Conservation (phyloP, 164 flowering plant species). For the Kalanchoe fedtschenkoi region DNA sequence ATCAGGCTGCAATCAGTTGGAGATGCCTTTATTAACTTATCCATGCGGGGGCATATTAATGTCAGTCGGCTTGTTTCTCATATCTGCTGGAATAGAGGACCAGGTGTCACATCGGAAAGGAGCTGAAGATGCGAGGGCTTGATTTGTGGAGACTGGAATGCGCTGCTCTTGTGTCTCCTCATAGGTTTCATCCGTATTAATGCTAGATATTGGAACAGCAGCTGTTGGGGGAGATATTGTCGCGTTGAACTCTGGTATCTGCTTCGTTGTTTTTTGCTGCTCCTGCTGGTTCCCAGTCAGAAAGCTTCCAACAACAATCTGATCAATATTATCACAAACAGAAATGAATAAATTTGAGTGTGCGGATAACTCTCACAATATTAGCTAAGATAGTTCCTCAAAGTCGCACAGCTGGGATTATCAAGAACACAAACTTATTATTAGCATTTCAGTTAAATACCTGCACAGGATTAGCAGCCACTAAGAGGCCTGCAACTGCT, state of each 20-base stretch:
- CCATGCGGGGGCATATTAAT: slow-evolving; percentile 1
- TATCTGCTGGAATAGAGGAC: slow-evolving; percentile 1
- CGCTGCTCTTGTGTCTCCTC: not conserved
- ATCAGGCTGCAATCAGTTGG: not conserved
- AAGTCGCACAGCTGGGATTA: not conserved
- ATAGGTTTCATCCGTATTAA: not conserved
- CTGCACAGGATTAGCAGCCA: slow-evolving; percentile 18
- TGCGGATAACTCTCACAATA: too few relatives aligned
- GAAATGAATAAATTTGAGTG: not conserved
- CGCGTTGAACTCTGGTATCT: not conserved
- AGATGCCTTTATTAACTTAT: not conserved
- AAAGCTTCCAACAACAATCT: slow-evolving; percentile 8
- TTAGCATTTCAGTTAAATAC: too few relatives aligned
- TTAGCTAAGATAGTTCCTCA: too few relatives aligned
- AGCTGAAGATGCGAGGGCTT: not conserved
- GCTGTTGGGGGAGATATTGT: slow-evolving; percentile 2
- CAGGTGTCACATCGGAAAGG: slow-evolving; percentile 1
- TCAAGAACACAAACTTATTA: too few relatives aligned
- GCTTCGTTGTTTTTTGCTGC: not conserved
- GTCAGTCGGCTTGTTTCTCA: slow-evolving; percentile 3
- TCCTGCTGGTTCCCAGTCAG: slow-evolving; percentile 9
- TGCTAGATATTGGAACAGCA: slow-evolving; percentile 1
- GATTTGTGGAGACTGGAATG: not conserved
- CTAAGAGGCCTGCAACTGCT: slow-evolving; percentile 15
- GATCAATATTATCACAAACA: not conserved